A percentile compares a stretch with the other conserved stretches of the same genome.
Evolutionary conservation across 78 protist genomes (phyloP).

Genomic region (Chrysochromulina tobinii): DNA sequence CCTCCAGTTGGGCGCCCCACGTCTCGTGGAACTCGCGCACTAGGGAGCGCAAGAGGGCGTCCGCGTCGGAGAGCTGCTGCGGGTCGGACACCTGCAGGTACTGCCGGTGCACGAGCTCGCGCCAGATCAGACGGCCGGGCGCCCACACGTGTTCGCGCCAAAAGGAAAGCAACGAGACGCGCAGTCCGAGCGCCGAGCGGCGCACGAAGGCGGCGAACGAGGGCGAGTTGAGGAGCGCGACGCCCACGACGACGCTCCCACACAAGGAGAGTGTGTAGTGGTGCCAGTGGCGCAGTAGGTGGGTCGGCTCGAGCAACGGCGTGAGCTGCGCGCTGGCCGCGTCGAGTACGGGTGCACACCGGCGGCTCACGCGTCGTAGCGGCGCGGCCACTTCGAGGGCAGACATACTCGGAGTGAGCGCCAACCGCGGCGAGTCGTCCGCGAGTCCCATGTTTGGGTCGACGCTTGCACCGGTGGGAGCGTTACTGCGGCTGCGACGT

Average conservation of each 20-base stretch:
- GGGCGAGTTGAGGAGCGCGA: background rate
- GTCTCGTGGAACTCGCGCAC: background rate
- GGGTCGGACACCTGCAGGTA: constrained; percentile 1
- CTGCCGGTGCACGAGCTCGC: background rate
- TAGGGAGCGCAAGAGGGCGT: background rate
- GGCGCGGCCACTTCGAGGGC: too few species aligned
- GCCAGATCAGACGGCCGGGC: background rate
- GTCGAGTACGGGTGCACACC: too few species aligned
- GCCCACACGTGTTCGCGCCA: background rate
- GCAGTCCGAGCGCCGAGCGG: background rate
- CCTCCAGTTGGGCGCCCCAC: background rate
- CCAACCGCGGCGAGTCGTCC: too few species aligned
- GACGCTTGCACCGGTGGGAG: too few species aligned
- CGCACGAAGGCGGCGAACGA: background rate
- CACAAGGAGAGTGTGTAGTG: background rate
- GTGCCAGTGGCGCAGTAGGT: background rate
- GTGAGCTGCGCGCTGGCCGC: background rate
- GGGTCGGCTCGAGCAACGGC: background rate
- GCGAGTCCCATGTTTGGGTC: too few species aligned
- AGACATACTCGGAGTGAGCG: too few species aligned
- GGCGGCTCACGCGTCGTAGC: too few species aligned
- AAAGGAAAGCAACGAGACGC: background rate
- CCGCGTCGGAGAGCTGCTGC: background rate
- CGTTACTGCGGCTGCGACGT: too few species aligned
- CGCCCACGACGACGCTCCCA: background rate